Base-by-base conservation (phyloP, 2,329 filamentous ascomycete species). In the Ophiostoma australiae region DNA sequence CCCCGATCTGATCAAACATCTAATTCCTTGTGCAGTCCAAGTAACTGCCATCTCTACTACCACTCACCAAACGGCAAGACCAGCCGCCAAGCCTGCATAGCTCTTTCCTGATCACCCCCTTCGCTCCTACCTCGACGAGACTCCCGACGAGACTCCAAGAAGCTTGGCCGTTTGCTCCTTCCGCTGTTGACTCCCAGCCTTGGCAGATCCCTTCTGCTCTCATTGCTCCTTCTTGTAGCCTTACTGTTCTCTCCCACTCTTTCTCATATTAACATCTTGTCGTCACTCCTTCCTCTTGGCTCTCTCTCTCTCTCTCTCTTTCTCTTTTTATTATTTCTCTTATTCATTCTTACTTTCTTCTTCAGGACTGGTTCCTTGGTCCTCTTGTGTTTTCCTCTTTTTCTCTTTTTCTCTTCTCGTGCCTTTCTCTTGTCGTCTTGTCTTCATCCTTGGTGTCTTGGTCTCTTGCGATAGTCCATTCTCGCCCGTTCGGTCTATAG, bases 61-160 rank as follows among this genome's bases (percentile, higher is more conserved):
- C 17, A n/a, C 44, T 7, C 4, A n/a, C 7, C 17, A 48, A 11
- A 44, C 8, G 23, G 23, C 10, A 39, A 41, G 17, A 39, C 4
- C n/a, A 23, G 3, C 15, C 66, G 71, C 69, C 71, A 70, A 63
- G 69, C 41, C 69, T 66, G 65, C 66, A 44, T 44, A 44, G 37
- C n/a, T 15, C 44, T 69, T 44, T 71, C 68, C 65, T 70, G 65
- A 52, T 55, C 55, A 55, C 55, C 69, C 41, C 55, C 35, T 71
- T 52, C 20, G 65, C 71, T 66, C 70, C 67, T 71, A 39, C 58
- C 48, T 37, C 67, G 67, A 68, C 70, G 69, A 69, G 39, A 33
- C 39, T 67, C 71, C 67, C 67, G 48, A 68, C 70, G 69, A 69
- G 39, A 39, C 39, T 67, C 71, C 67, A 72, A 72, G 71, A 71